Base-by-base conservation (phyloP, 768 basidiomycete genomes). In the Peribolospora baueri region DNA sequence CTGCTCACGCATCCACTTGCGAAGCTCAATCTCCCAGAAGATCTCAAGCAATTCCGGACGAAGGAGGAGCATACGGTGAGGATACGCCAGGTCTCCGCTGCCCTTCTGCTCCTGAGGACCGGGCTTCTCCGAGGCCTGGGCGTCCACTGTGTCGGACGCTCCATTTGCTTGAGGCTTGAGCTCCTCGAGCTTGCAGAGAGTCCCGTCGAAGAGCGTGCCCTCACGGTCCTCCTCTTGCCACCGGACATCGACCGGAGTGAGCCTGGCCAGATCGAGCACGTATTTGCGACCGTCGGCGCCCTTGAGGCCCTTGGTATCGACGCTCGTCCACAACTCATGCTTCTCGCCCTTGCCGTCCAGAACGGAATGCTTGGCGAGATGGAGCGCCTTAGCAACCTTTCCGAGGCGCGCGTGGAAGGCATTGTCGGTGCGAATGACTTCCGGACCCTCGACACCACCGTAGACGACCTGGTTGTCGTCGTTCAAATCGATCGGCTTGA, bases 261-360 rank as follows among this genome's bases (percentile, higher is more conserved):
- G 57, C 48, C 71, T 63, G 56, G 65, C 69, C 61, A 69, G 64
- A 56, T 72, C 71, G 50, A 72, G 67, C 25, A 70, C 59, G 63
- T 72, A 72, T 54, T 65, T 62, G 25, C 70, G 54, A 8, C 70
- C 69, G 54, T 72, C 71, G n/a, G 68, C 66, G 9, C 69, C 70
- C 42, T 66, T 62, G 37, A 72, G 62, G 41, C 68, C 70, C 61
- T 72, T 70, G 59, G 70, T 68, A 54, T 72, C 71, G 50, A 63
- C 62, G 42, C 65, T 65, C 3, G 69, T 67, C 62, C 61, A 70
- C 52, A 70, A 67, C 41, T 67, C 61, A 48, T 62, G 56, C 50
- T 62, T 60, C 38, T 64, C 56, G 25, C 67, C 70, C 41, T 67
- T 59, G 36, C 58, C 55, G 50, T 67, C 64, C 43, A 57, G 63